Conservation (phyloP, 805 yeast species). For the Kuraishia molischiana region DNA sequence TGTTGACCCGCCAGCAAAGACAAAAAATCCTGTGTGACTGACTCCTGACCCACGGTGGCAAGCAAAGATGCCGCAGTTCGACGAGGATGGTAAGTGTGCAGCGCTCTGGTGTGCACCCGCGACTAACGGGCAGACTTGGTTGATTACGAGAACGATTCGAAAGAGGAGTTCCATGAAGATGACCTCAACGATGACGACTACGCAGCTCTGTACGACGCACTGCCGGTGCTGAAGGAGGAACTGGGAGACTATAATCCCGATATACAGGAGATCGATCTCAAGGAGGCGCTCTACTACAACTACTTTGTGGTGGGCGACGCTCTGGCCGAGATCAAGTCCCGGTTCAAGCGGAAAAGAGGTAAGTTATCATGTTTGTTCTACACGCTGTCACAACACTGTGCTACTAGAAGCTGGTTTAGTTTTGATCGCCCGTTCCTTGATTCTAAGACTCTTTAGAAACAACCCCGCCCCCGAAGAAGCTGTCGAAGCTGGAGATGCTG, state of each 20-base stretch:
- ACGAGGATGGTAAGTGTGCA: constrained; percentile 3
- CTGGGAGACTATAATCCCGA: constrained; percentile 30
- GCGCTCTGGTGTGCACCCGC: not conserved
- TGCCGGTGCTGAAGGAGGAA: constrained; percentile 31
- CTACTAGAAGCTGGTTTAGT: not conserved
- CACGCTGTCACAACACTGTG: not conserved
- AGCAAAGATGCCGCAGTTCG: too few relatives aligned
- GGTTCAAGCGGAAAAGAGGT: constrained; percentile 14
- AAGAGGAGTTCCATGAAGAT: constrained; percentile 26
- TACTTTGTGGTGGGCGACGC: constrained; percentile 46
- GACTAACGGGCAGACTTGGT: not conserved
- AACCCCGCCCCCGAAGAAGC: constrained; percentile 1
- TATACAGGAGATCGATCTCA: constrained; percentile 38
- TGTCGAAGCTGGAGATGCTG: constrained; percentile 35
- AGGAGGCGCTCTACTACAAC: constrained; percentile 50
- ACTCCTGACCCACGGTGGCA: too few relatives aligned
- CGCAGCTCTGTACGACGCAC: constrained; percentile 26
- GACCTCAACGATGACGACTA: constrained; percentile 32
- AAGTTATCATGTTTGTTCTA: constrained; percentile 8
- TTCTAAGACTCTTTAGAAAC: not conserved
- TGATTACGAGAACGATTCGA: constrained; percentile 11
- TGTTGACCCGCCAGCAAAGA: too few relatives aligned
- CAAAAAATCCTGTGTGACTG: too few relatives aligned
- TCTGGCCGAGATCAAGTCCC: constrained; percentile 32
- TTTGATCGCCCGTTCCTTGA: not conserved